These are phyloP conservation scores for Wilcoxina mikolae DNA, from an alignment of 495 filamentous ascomycete genomes.

Conservation along the genomic window DNA sequence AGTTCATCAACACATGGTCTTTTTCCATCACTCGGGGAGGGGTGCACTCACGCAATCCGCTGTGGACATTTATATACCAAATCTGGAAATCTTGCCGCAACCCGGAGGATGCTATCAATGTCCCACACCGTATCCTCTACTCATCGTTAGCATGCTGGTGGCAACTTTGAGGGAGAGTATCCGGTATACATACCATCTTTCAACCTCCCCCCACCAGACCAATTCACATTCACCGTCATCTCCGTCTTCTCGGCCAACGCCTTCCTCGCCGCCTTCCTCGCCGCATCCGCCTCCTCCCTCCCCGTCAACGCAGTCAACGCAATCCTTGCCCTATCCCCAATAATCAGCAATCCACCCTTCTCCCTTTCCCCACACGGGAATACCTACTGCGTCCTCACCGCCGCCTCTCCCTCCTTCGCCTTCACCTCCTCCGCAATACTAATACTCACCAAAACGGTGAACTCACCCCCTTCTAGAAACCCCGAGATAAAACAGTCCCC, in stretches of 20 bases:
- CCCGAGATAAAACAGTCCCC: conserved; percentile 5
- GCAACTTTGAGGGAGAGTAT: no score
- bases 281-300: not conserved
- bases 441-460: not conserved
- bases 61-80: conserved; percentile 4
- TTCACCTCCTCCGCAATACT: not conserved
- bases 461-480: conserved; percentile 5
- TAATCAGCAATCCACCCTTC: not conserved
- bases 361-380: not conserved
- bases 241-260: not conserved
- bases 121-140: conserved; percentile 1
- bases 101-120: not conserved
- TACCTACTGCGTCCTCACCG: no score
- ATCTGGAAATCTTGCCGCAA: conserved; percentile 4
- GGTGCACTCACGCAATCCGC: not conserved
- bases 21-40: not conserved
- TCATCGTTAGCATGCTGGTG: not conserved
- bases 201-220: conserved; percentile 1
- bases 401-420: not conserved
- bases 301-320: not conserved
- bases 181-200: not conserved
- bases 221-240: conserved; percentile 1
- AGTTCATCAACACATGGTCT: not conserved
- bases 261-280: not conserved
- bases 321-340: not conserved